A percentile compares a stretch with the other conserved stretches of the same genome.
Conservation (phyloP, 192 early-diverging fungal genomes). For the Coemansia sp. region DNA sequence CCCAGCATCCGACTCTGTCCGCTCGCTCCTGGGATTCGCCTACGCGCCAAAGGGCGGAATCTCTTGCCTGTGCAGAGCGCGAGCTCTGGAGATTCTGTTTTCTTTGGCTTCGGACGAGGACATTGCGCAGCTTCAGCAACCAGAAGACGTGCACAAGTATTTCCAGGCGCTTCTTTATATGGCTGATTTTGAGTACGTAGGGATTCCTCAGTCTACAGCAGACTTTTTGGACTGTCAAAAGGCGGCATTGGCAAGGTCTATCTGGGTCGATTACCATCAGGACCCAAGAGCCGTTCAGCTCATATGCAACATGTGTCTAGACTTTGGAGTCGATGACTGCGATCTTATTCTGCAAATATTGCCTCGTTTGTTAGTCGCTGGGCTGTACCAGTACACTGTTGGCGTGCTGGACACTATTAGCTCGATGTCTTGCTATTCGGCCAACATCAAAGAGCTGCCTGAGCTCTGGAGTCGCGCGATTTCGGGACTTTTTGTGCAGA, state of each 20-base stretch:
- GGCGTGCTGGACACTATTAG: slow-evolving; percentile 56
- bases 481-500: background rate
- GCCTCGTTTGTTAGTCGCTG: slow-evolving; percentile 42
- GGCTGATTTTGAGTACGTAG: slow-evolving; percentile 70
- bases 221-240: slow-evolving; percentile 70
- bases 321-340: slow-evolving; percentile 64
- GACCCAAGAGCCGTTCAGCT: slow-evolving; percentile 61
- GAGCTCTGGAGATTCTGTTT: slow-evolving; percentile 62
- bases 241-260: slow-evolving; percentile 62
- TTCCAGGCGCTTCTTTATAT: slow-evolving; percentile 66
- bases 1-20: slow-evolving; percentile 37
- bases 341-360: slow-evolving; percentile 64
- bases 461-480: slow-evolving; percentile 34
- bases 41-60: slow-evolving; percentile 45
- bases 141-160: slow-evolving; percentile 51
- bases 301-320: slow-evolving; percentile 73
- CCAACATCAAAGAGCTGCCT: slow-evolving; percentile 16
- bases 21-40: slow-evolving; percentile 54
- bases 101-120: slow-evolving; percentile 54
- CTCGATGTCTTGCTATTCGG: slow-evolving; percentile 21
- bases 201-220: slow-evolving; percentile 57
- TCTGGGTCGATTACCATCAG: slow-evolving; percentile 66
- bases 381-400: slow-evolving; percentile 54
- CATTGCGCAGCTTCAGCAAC: slow-evolving; percentile 37
- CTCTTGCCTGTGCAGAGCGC: slow-evolving; percentile 58